These are phyloP conservation scores for Xylaria sp. DNA, from an alignment of 2,329 filamentous ascomycete species.

Conservation along the genomic window DNA sequence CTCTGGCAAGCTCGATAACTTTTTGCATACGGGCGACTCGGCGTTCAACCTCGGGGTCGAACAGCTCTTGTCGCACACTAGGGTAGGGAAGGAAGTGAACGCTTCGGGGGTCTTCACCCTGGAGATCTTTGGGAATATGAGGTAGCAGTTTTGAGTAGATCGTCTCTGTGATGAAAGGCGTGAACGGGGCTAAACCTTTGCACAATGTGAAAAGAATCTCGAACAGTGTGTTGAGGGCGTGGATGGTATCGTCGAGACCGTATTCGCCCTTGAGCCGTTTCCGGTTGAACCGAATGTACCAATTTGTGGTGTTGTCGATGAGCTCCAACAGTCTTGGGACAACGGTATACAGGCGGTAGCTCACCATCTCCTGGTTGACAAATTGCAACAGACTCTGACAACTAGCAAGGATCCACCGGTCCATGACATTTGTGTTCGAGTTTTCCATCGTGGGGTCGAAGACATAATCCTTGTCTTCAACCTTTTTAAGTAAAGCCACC, in stretches of 20 bases:
- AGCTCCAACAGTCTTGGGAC: slow-evolving; percentile 84
- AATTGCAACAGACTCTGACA: slow-evolving; percentile 92
- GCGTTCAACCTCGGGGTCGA: slow-evolving; percentile 86
- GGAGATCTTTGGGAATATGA: slow-evolving; percentile 79
- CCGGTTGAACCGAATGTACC: slow-evolving; percentile 97
- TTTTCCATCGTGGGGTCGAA: slow-evolving; percentile 82
- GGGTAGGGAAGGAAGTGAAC: slow-evolving; percentile 95
- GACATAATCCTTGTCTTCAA: slow-evolving; percentile 77
- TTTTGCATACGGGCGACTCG: slow-evolving; percentile 92
- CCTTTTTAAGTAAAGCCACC: slow-evolving; percentile 86
- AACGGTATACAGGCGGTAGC: slow-evolving; percentile 87
- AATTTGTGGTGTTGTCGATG: slow-evolving; percentile 97
- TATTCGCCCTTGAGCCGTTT: slow-evolving; percentile 75
- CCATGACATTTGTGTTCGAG: slow-evolving; percentile 90
- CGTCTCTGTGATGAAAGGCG: slow-evolving; percentile 92
- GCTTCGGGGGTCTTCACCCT: slow-evolving; percentile 79
- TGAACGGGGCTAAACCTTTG: slow-evolving; percentile 87
- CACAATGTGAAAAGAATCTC: slow-evolving; percentile 88
- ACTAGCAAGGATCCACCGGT: slow-evolving; percentile 92
- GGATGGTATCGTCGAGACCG: slow-evolving; percentile 80
- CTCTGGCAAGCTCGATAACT: slow-evolving; percentile 89
- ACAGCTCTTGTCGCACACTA: slow-evolving; percentile 86
- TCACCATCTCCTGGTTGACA: slow-evolving; percentile 91
- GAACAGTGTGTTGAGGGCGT: slow-evolving; percentile 93
- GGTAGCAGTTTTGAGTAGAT: slow-evolving; percentile 88